Percentiles rank a stretch among this genome's conserved stretches.
These are phyloP conservation scores for Thalassiosira mediterranea DNA, from an alignment of 352 stramenopile species.

Conservation along the genomic window DNA sequence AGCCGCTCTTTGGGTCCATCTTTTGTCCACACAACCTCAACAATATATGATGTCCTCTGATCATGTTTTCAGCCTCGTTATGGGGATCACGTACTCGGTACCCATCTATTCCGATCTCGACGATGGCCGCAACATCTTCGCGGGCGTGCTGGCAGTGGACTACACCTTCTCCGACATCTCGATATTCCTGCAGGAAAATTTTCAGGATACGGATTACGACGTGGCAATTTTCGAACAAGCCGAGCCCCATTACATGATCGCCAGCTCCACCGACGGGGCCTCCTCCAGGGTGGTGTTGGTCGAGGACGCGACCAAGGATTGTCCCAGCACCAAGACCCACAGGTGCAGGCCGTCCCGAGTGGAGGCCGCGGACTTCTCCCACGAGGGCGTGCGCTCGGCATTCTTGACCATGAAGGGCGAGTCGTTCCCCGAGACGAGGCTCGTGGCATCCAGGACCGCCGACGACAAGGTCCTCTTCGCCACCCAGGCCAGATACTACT, in stretches of 20 bases:
- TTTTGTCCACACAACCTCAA: background rate
- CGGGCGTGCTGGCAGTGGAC: constrained; percentile 52
- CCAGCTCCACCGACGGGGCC: constrained; percentile 25
- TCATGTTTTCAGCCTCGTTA: constrained; percentile 3
- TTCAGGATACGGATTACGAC: constrained; percentile 13
- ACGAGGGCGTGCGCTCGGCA: constrained; percentile 16
- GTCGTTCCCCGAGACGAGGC: constrained; percentile 23
- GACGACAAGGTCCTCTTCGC: constrained; percentile 22
- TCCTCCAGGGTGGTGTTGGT: constrained; percentile 26
- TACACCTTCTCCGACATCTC: constrained; percentile 39
- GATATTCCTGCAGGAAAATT: constrained; percentile 34
- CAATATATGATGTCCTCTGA: background rate
- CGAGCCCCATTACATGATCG: constrained; percentile 53
- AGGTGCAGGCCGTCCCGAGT: constrained; percentile 40
- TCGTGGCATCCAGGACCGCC: constrained; percentile 20
- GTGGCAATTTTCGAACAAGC: constrained; percentile 47
- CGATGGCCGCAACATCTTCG: constrained; percentile 45
- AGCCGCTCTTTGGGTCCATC: too few relatives aligned
- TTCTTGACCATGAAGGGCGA: constrained; percentile 21
- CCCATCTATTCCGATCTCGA: constrained; percentile 44
- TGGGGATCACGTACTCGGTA: constrained; percentile 55
- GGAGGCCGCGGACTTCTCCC: constrained; percentile 23
- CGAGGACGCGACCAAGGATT: constrained; percentile 23
- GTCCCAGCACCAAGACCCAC: constrained; percentile 4
- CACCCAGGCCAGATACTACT: constrained; percentile 28